Evolutionary conservation across 2,329 filamentous ascomycete genomes (phyloP), one percentile per base, ranked within the genome.

Genomic region (Ceratocystis ficicola): DNA sequence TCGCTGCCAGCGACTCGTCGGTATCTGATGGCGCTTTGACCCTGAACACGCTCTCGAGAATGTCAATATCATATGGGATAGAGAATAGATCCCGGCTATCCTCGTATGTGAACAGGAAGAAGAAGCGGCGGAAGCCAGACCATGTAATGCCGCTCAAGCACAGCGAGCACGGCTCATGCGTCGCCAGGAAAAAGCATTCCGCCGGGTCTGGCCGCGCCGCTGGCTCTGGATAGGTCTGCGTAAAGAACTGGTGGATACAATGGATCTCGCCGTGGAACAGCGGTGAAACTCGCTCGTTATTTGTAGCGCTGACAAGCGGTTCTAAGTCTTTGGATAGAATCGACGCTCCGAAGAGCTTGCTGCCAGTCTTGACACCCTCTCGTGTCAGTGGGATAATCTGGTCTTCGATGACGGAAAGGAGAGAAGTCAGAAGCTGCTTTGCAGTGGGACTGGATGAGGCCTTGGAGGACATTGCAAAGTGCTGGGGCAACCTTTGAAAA

Each of bases 211-310:
- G 77, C 0, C 79, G 75, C 10, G 73, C 70, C 44, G 71, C 67
- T 2, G 77, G 70, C 60, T 72, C 68, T 12, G 75, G 71, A 67
- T 74, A 73, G 22, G 70, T 70, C 0, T 71, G 71, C 0, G 76
- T 75, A 73, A 82, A 84, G 74, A 84, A 84, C 41, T 78, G 73
- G 70, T 83, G 81, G 72, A 84, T 83, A 75, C 81, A 84, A 72
- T 83, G 81, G 72, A 84, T 82, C 69, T 84, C 82, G 68, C 81
- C 82, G 71, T 84, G 82, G 7, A 84, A 75, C 3, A 84, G 75
- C 1, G 82, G 82, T 3, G 81, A 83, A 0, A 71, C 72, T 10
- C 76, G 76, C 71, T 84, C 81, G 72, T 83, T 79, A 74, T 84
- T 84, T 59, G 80, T 83, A 8, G 81, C 76, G 5, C 81, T 77